Base-by-base conservation (phyloP, 345 rosid species). In the Fremontodendron californicum region DNA sequence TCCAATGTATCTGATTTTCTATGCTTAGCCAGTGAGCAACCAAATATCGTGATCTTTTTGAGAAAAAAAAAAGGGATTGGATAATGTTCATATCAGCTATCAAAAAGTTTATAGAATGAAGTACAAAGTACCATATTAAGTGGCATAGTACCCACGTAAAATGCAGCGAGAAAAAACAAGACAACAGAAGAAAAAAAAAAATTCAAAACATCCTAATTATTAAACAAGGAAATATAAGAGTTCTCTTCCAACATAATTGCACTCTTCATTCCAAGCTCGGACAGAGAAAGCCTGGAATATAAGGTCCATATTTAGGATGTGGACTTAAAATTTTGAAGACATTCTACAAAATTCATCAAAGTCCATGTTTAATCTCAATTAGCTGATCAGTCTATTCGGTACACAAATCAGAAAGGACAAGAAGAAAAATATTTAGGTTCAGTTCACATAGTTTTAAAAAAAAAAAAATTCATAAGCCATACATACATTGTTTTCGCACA, bases 21-120 rank as follows among this genome's bases (percentile, higher is more conserved):
- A 87, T 93, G 99, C 85, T 93, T 96, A 42, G 99, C 98, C 80
- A 96, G 85, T 70, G 94, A 89, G 89, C 99, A 96, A 65, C 98
- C 94, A 83, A 96, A 96, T 29, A 96, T 83, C 64, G 98, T 90
- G 80, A 96, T 90, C 98, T 93, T 87, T 46, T 75, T 27, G 67
- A 60, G 19, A 33, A 6, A 1, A 19, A 13, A 61, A 19, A 4
- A 4, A 7, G 8, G n/a, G 33, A 66, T 42, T 4, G 39, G 3
- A 66, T 40, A 15, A 69, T 45, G 23, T 16, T 40, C 11, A 27
- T 6, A 68, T 43, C 10, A 6, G 35, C 48, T 42, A n/a, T 68
- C 1, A 5, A 69, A 37, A 45, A 69, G 39, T 45, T 21, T 45
- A 12, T 13, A 69, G 19, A 25, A 69, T 45, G 13, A 69, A 69